Evolutionary conservation across 306 rosid species (phyloP), one percentile per base, ranked within the genome.

Genomic region (Gastrolobium bilobum): DNA sequence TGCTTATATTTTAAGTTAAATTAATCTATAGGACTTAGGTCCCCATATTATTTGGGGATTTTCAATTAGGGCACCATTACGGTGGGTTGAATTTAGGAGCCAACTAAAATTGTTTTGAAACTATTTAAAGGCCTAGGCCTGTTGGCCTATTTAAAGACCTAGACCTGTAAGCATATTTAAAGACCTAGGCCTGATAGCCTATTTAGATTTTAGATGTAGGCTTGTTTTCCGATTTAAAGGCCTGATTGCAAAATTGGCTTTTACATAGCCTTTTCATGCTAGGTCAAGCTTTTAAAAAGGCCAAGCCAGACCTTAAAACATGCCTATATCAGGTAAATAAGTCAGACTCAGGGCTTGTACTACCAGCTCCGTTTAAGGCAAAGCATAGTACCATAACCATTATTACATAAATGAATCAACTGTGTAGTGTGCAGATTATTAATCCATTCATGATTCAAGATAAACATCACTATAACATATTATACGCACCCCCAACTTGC

Each of bases 401-500:
- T n/a, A n/a, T n/a, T n/a, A 13, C 33, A 5, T 5, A 29, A 35
- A 64, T 26, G 35, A 76, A 61, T 35, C 51, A 15, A 8, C 5
- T 6, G 38, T 10, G 14, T 2, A 50, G 5, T 20, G 1, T 6
- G 33, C 31, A 34, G 51, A 4, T 51, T 51, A 50, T 14, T 15
- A 34, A 51, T 6, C 51, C 48, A 9, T 20, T 20, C 26, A 20
- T 20, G 26, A 20, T 20, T 20, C 26, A 20, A 20, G 26, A 20
- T 20, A 20, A 53, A 26, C 44, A 7, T 14, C 33, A 51, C 10
- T 64, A 47, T 15, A 69, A 10, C 20, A 69, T n/a, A 50, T 39
- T 14, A 35, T 30, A 73, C 82, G 14, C 35, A 94, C 98, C 93
- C 99, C 99, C 99, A 93, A 85, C 93, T 91, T 62, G 94, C 94